Conservation (phyloP, 495 filamentous ascomycete genomes). For the Filosporella fistucella region DNA sequence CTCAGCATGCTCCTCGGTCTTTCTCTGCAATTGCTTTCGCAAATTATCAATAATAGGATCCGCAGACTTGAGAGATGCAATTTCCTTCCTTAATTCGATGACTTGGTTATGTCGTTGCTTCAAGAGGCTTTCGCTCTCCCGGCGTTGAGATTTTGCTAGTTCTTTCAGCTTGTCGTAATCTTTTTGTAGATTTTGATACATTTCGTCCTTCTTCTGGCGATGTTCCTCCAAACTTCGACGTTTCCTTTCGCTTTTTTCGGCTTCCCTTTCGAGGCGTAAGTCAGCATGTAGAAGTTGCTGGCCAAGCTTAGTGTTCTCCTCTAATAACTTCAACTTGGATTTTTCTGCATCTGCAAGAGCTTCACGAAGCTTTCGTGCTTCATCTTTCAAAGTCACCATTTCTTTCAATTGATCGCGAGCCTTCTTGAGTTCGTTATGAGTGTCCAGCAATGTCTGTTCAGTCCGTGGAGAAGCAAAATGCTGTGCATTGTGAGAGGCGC, state of each 20-base stretch:
- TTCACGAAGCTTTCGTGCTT: slow-evolving; percentile 39
- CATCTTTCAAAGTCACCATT: slow-evolving; percentile 32
- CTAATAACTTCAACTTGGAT: slow-evolving; percentile 32
- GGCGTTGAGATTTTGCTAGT: slow-evolving; percentile 50
- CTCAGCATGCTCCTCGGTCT: slow-evolving; percentile 11
- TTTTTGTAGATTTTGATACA: slow-evolving; percentile 42
- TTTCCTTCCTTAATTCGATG: slow-evolving; percentile 52
- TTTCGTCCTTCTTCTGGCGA: slow-evolving; percentile 40
- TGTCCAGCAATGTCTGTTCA: slow-evolving; percentile 30
- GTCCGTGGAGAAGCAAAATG: neutral
- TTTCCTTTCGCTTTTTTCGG: slow-evolving; percentile 34
- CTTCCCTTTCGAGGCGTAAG: slow-evolving; percentile 22
- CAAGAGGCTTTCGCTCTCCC: slow-evolving; percentile 49
- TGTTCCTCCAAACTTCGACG: slow-evolving; percentile 36
- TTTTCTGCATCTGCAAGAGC: slow-evolving; percentile 42
- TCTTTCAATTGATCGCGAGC: slow-evolving; percentile 30
- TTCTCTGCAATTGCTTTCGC: slow-evolving; percentile 7
- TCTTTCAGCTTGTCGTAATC: slow-evolving; percentile 54
- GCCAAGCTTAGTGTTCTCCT: slow-evolving; percentile 41
- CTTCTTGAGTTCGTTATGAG: slow-evolving; percentile 44
- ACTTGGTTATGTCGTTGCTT: slow-evolving; percentile 65
- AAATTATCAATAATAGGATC: slow-evolving; percentile 15
- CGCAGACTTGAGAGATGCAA: slow-evolving; percentile 40
- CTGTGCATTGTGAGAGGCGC: neutral
- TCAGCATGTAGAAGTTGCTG: slow-evolving; percentile 30